Percentiles rank a stretch among this genome's conserved stretches.
These are phyloP conservation scores for Mycosphaerella arachidis DNA, from an alignment of 2,329 filamentous ascomycete species.

Conservation along the genomic window DNA sequence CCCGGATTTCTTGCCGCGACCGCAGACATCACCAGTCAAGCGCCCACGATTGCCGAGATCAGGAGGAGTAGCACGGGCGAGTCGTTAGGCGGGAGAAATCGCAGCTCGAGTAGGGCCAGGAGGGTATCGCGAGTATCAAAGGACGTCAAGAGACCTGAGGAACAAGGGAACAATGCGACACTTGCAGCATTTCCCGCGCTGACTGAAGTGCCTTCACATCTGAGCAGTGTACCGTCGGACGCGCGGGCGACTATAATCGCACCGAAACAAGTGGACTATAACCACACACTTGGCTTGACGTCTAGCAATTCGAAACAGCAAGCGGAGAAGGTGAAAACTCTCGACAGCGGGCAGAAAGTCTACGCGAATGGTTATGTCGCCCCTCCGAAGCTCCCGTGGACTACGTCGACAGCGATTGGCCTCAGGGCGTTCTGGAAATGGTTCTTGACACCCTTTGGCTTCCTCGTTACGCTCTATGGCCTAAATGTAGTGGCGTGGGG, in stretches of 20 bases:
- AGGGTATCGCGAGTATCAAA: slow-evolving; percentile 11
- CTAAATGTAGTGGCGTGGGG: slow-evolving; percentile 85
- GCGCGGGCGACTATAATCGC: not conserved
- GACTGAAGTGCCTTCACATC: slow-evolving; percentile 17
- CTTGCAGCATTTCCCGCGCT: slow-evolving; percentile 20
- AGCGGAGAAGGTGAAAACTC: slow-evolving; percentile 5
- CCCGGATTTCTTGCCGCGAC: slow-evolving; percentile 37
- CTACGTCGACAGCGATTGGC: slow-evolving; percentile 27
- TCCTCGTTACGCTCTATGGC: slow-evolving; percentile 72
- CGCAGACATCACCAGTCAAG: slow-evolving; percentile 37
- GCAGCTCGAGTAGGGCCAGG: slow-evolving; percentile 15
- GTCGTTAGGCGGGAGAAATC: slow-evolving; percentile 8
- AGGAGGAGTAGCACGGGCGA: slow-evolving; percentile 28
- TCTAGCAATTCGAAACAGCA: slow-evolving; percentile 1
- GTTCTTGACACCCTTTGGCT: slow-evolving; percentile 68
- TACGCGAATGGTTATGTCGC: slow-evolving; percentile 39
- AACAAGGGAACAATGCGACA: not conserved
- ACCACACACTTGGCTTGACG: not conserved
- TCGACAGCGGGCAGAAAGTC: slow-evolving; percentile 8
- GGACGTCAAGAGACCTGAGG: not conserved
- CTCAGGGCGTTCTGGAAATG: slow-evolving; percentile 65
- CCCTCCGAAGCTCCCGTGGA: slow-evolving; percentile 27
- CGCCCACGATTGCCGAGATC: slow-evolving; percentile 42
- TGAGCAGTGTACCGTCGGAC: not conserved
- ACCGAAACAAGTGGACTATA: not conserved